Base-by-base conservation (phyloP, 1,284 basidiomycete genomes). In the Veloboletus limbatus region DNA sequence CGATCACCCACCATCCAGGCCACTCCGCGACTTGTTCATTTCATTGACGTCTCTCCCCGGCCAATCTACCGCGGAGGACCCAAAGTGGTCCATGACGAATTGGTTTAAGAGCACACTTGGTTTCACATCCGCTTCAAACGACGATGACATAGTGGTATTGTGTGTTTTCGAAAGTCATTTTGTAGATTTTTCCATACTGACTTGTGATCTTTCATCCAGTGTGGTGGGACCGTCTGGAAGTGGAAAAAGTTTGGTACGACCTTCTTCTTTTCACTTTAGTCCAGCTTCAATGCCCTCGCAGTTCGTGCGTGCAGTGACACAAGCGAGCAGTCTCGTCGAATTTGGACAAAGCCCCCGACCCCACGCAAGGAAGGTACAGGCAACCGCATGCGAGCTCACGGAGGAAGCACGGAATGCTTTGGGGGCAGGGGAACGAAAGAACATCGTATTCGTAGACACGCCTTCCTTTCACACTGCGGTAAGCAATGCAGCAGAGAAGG, bases 141-240 rank as follows among this genome's bases (percentile, higher is more conserved):
- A 11, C 1, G 48, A 58, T 9, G 57, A 58, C 18, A 28, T 60
- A 6, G 59, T 54, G 4, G 49, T 58, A 27, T 58, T 62, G 57
- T 58, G 8, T 16, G 59, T 42, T 17, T 41, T 20, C 9, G 2
- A n/a, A 11, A 13, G 25, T 0, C 18, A 9, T 10, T 8, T n/a
- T n/a, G n/a, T 4, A 11, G 6, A 3, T 21, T 30, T 16, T 8
- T 40, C 8, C 3, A 2, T 5, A 16, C 45, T 62, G 13, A 62
- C 44, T 26, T n/a, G 9, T 2, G 16, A 10, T 22, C 8, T n/a
- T 11, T 34, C 4, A 17, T 30, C 3, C 3, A 62, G 57, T 27
- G 9, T 62, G 7, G 49, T 59, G 1, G 57, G 57, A 10, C 58
- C 60, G 32, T 39, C 60, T 0, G 58, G 48, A 10, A 16, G 42